phyloP scores from a whole-genome alignment of 805 yeast species.

The Saturnispora zaruensis region DNA sequence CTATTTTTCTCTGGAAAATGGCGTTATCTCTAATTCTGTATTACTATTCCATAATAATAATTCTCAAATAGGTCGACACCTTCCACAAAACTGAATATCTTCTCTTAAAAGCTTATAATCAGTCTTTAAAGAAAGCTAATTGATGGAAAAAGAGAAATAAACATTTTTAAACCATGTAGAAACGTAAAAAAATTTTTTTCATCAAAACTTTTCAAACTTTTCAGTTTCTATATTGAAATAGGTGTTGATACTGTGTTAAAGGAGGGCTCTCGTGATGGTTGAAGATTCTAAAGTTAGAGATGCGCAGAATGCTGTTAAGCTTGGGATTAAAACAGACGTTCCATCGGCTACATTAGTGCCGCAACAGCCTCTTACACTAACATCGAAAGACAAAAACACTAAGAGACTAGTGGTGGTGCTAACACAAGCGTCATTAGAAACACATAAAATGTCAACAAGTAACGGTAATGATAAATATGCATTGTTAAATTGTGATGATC shows the following conservation, averaged over 20 bases:
- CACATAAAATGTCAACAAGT: slow-evolving; percentile 73
- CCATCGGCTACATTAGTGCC: slow-evolving; percentile 72
- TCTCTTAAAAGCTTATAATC: not conserved
- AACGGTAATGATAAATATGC: slow-evolving; percentile 90
- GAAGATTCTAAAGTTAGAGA: slow-evolving; percentile 41
- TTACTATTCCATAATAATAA: not conserved
- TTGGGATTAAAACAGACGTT: slow-evolving; percentile 19
- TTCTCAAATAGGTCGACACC: not conserved
- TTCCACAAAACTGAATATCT: not conserved
- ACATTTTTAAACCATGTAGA: not conserved
- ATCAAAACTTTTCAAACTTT: not conserved
- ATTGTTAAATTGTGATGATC: slow-evolving; percentile 93
- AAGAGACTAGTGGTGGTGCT: slow-evolving; percentile 89
- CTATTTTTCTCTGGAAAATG: not conserved
- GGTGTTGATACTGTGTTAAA: not conserved
- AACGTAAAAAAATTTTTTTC: not conserved
- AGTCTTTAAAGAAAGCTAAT: not conserved
- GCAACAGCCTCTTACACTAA: slow-evolving; percentile 70
- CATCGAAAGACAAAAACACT: slow-evolving; percentile 78
- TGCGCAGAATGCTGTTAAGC: slow-evolving; percentile 25
- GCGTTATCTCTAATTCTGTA: not conserved
- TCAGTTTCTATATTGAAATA: not conserved
- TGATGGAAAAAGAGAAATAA: not conserved
- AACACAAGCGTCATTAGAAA: slow-evolving; percentile 91
- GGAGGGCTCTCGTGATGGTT: slow-evolving; percentile 28